Percentiles rank a stretch among this genome's conserved stretches.
Evolutionary conservation across 495 filamentous ascomycete species (phyloP).

Genomic region (Lophium mytilinum): DNA sequence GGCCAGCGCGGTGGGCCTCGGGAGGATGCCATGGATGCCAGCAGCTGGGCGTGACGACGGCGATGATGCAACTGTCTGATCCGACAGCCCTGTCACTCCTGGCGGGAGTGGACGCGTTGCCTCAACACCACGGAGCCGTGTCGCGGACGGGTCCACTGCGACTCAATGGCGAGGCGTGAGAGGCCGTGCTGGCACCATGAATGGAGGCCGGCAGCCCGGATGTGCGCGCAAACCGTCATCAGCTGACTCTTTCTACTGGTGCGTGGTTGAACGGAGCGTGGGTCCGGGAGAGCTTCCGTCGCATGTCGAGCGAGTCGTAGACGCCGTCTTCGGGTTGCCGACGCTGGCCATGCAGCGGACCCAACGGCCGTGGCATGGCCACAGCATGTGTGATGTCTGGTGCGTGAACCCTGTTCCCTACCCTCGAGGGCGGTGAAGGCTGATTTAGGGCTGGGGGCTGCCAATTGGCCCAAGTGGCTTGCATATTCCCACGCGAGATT

Average conservation of each 20-base stretch:
- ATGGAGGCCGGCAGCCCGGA: not conserved
- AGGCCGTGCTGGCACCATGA: no score
- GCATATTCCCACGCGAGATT: conserved; percentile 28
- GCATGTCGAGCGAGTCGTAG: conserved; percentile 12
- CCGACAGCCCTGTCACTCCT: no score
- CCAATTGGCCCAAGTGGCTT: conserved; percentile 23
- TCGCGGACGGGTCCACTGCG: not conserved
- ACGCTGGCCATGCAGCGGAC: conserved; percentile 2
- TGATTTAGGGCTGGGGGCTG: conserved; percentile 19
- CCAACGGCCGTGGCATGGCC: conserved; percentile 10
- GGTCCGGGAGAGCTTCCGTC: conserved; percentile 11
- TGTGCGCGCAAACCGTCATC: not conserved
- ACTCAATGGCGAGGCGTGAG: no score
- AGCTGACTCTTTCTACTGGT: not conserved
- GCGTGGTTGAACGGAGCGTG: conserved; percentile 2
- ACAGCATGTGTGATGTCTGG: not conserved
- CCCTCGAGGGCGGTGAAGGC: conserved; percentile 12
- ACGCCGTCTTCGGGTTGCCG: not conserved
- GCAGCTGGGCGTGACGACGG: no score
- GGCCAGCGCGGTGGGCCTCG: no score
- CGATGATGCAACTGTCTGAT: no score
- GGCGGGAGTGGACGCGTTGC: no score
- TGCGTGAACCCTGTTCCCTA: no score
- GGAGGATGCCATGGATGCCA: no score
- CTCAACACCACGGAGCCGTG: not conserved